Evolutionary conservation across 2,329 filamentous ascomycete genomes (phyloP), one percentile per base, ranked within the genome.

Genomic region (Rosellinia necatrix): DNA sequence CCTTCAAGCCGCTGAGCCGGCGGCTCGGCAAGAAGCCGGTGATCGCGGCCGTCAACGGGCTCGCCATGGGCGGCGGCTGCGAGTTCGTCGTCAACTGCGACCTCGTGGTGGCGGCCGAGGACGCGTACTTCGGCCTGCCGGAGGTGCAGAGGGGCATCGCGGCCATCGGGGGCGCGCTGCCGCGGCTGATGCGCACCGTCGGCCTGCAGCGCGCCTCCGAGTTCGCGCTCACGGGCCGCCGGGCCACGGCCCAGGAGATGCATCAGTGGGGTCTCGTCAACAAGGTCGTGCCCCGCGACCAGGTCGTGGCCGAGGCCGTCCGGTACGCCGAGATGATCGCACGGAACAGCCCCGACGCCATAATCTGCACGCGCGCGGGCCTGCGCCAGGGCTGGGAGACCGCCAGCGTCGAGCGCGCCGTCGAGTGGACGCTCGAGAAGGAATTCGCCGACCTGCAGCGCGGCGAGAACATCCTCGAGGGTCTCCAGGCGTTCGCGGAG

Each of bases 261-360:
- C 42, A 56, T 37, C 51, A 61, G 34, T 66, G 64, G 63, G 64
- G 64, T 15, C 25, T 67, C 2, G 64, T 67, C 8, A 66, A 67
- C 42, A 65, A 64, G 52, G 62, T 66, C 34, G 63, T 66, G 10
- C 59, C 63, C 15, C 59, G 53, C 35, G 63, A 64, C 34, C 46
- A 54, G 3, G 60, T 96, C 9, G 78, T 96, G 27, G 83, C 87
- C 50, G 94, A 96, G 74, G 90, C 91, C 1, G 79, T 88, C 30
- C 88, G 93, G 72, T 81, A 94, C 22, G 91, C 85, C 34, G 89
- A 93, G 66, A 81, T 60, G 24, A 66, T 66, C 35, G 64, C 63
- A 38, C 57, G 53, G 51, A 66, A 66, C 34, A 66, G 64, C 49
- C 64, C 64, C 6, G 65, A 67, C 24, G 63, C 65, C 6, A 66